Conservation (phyloP, 2,329 filamentous ascomycete species). For the Colletotrichum filicis region DNA sequence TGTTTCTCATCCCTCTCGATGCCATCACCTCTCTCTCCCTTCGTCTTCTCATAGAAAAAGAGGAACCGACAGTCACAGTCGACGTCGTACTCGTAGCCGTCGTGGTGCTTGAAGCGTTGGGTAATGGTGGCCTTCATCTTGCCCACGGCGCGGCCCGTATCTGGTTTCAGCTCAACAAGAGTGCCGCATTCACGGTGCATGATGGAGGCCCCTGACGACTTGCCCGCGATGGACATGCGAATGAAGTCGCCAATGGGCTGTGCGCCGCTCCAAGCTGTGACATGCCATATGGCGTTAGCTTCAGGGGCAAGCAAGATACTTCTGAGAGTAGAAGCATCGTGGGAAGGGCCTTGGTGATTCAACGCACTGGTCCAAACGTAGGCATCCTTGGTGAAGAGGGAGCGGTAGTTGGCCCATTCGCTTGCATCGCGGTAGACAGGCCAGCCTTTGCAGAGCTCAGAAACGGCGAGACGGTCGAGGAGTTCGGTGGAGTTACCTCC, state of each 20-base stretch:
- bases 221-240: constrained; percentile 59
- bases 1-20: constrained; percentile 11
- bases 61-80: constrained; percentile 63
- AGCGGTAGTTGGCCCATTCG: constrained; percentile 64
- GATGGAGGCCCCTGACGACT: constrained; percentile 63
- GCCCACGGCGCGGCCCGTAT: constrained; percentile 55
- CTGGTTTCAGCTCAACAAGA: constrained; percentile 53
- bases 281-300: background rate
- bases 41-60: constrained; percentile 55
- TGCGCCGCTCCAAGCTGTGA: constrained; percentile 56
- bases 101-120: constrained; percentile 53
- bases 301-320: background rate
- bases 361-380: constrained; percentile 61
- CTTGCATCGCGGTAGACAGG: constrained; percentile 64
- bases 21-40: background rate
- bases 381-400: constrained; percentile 57
- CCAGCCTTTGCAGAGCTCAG: constrained; percentile 65
- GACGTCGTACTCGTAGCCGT: constrained; percentile 54
- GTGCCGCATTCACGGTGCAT: constrained; percentile 66
- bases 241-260: constrained; percentile 53
- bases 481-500: constrained; percentile 54
- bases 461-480: constrained; percentile 56
- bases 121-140: constrained; percentile 67
- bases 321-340: background rate
- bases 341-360: background rate